phyloP scores from a whole-genome alignment of 2,329 filamentous ascomycete species.

The Dothiorella sarmentorum region DNA sequence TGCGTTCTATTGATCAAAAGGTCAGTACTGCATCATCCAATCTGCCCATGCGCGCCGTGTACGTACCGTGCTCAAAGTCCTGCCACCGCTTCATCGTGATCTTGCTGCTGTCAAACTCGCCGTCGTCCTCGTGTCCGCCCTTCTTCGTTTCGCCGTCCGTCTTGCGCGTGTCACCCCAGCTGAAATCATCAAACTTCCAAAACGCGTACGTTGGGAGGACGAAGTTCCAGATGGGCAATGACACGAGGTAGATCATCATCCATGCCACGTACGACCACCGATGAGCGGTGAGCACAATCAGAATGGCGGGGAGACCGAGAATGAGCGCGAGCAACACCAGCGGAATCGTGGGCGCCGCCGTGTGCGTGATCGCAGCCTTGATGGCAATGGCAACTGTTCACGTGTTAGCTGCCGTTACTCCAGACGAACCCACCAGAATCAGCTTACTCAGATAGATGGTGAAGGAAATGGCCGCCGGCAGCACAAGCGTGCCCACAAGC shows the following conservation, averaged over 20 bases:
- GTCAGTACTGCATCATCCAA: constrained; percentile 25
- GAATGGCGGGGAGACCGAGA: constrained; percentile 83
- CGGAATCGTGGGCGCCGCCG: constrained; percentile 75
- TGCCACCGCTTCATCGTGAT: constrained; percentile 99
- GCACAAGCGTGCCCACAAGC: constrained; percentile 86
- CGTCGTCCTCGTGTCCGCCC: constrained; percentile 80
- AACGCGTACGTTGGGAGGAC: constrained; percentile 89
- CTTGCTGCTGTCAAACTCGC: constrained; percentile 97
- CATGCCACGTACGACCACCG: constrained; percentile 87
- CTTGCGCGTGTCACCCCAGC: constrained; percentile 97
- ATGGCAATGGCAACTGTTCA: constrained; percentile 77
- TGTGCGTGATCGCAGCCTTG: constrained; percentile 55
- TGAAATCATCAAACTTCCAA: constrained; percentile 99
- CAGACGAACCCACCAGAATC: neutral
- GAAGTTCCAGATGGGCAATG: constrained; percentile 97
- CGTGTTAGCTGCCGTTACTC: constrained; percentile 27
- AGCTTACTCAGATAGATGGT: constrained; percentile 90
- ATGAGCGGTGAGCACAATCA: constrained; percentile 92
- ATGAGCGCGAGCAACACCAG: constrained; percentile 86
- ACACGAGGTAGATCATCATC: constrained; percentile 95
- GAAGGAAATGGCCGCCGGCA: constrained; percentile 94
- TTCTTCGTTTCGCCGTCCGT: constrained; percentile 88
- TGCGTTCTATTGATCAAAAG: constrained; percentile 36
- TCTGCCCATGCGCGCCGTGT: neutral
- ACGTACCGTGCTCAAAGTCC: constrained; percentile 79